Base-by-base conservation (phyloP, 345 rosid species). In the Citrus reticulata region DNA sequence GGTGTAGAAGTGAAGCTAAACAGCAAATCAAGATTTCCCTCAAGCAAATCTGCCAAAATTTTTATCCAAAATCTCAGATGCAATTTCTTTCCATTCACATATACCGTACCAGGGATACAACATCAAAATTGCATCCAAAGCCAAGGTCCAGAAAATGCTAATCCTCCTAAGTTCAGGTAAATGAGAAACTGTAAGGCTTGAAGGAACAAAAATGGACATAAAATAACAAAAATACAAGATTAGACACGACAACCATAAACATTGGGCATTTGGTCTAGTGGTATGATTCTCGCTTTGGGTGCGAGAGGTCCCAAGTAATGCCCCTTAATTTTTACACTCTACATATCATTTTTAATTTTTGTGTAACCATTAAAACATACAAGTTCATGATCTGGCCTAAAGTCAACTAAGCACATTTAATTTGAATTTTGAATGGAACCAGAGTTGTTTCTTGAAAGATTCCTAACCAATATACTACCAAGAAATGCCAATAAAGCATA, bases 221-320 rank as follows among this genome's bases (percentile, higher is more conserved):
- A 46, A 46, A 46, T 11, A 2, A 46, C 17, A 34, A 34, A 42
- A 10, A 14, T 27, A 2, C 29, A 22, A 32, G 24, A n/a, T 35
- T 32, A 7, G 27, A 40, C 14, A 19, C 32, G 4, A 20, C 1
- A 32, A 30, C 6, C 0, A 20, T 4, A 55, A 74, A 64, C 46
- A 59, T 16, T 8, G 90, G 85, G 85, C 84, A 86, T 85, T 84
- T 88, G 85, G 85, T 87, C 83, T 17, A 90, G 91, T 90, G 91
- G 91, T 85, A 90, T 87, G 92, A 92, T 93, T 91, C 94, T 94
- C 88, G 90, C 93, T 94, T 92, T 59, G 92, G 91, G 91, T 93
- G 92, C 88, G 86, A 90, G 90, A 92, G 92, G 91, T 89, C 94
- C 91, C 86, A 88, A 88, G 93, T 91, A 92, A 92, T 91, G 85